Evolutionary conservation across 495 filamentous ascomycete species (phyloP), one percentile per base, ranked within the genome.

Genomic region (Penicillium silybi): DNA sequence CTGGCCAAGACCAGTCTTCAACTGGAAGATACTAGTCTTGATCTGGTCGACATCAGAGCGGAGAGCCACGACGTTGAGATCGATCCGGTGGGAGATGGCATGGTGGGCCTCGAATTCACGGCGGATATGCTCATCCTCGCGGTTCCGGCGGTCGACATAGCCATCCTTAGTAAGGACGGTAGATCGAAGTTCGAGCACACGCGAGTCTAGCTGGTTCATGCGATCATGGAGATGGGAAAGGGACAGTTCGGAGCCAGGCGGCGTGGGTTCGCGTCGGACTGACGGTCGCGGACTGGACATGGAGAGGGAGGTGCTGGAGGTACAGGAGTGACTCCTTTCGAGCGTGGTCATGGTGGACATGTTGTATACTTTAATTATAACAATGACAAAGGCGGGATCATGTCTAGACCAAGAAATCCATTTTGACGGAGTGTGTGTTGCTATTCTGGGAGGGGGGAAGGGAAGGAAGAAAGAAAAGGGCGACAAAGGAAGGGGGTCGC

Each of bases 71-170:
- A 74, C 68, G 44, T 72, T 72, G 48, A 69, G 51, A 40, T 74
- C 71, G 46, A 74, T 72, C 1, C 71, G 65, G 35, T 66, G 64
- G 22, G 63, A 67, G 27, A 68, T 67, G 35, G 65, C 63, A 34
- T 61, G 64, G 37, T 71, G 61, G 45, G 63, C 59, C 48, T 71
- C 63, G 23, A 74, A 74, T 53, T 74, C 71, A 2, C 69, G 69
- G 38, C 71, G 71, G 38, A 74, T 60, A 44, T 72, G 63, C 15
- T 71, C 60, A 46, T 74, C 71, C 54, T 74, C 71, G 18, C 71
- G 68, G 59, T 74, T 74, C 8, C 71, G 68, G 41, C 68, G 65
- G 29, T 74, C 69, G 41, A 68, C 59, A 53, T 74, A 74, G 37
- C 57, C 62, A 42, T 74, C 69, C 48, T 71, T 70, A 10, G 71